Base-by-base conservation (phyloP, 257 asterid genomes). In the Solanum peruvianum region DNA sequence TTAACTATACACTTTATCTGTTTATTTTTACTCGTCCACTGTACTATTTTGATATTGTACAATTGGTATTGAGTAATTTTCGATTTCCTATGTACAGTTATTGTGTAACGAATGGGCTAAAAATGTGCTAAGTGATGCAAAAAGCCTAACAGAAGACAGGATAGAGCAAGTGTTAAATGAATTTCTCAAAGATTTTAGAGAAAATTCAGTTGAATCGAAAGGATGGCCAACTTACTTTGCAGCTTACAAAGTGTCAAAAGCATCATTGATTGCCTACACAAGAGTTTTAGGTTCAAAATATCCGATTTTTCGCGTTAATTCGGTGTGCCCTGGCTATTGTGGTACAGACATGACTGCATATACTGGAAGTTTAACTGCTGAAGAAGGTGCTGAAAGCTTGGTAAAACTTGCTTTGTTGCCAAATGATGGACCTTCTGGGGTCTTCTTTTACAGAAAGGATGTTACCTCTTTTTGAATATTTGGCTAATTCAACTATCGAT, bases 301-400 rank as follows among this genome's bases (percentile, higher is more conserved):
- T 87, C 92, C 92, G 1, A 39, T 16, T 9, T 82, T 93, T 76
- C 86, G 81, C 80, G 83, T 93, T 2, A 93, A 95, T 18, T 87
- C 87, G 11, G 93, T 93, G n/a, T 92, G 94, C 66, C 98, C 98
- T 10, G 98, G 97, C 49, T 93, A 29, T 39, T 95, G 93, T 23
- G 88, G 84, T 9, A 94, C 96, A 31, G 94, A 95, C 70, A 20
- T 93, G 11, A 95, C 73, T 87, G 78, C 31, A 83, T 83, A 91
- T 29, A 77, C 90, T 5, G 98, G 97, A 66, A 25, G 20, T 2
- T 41, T 92, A 75, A 92, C 92, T 2, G 92, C 83, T 1, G 93
- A 86, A 90, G 92, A 94, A 88, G 95, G 98, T 11, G 97, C 94
- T 5, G 91, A 86, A 60, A 83, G 89, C 29, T 91, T 92, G 5